Conservation (phyloP, 1,284 basidiomycete genomes). For the Amylostereum areolatum region DNA sequence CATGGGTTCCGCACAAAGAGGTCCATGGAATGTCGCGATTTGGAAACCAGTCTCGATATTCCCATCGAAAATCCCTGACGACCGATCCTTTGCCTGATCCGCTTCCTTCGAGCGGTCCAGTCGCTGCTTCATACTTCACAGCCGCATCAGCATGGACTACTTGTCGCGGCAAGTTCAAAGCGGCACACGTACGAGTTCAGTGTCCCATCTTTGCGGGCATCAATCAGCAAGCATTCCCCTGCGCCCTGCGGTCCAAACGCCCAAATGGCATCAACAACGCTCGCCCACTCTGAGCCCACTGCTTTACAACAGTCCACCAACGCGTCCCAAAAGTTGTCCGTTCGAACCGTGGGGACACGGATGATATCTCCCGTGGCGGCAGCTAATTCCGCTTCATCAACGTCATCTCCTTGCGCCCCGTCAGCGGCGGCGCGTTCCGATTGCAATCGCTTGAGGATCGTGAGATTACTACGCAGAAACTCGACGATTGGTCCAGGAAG, state of each 20-base stretch:
- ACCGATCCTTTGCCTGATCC: slow-evolving; percentile 17
- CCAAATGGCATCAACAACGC: slow-evolving; percentile 75
- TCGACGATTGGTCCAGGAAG: slow-evolving; percentile 63
- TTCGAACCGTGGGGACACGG: slow-evolving; percentile 56
- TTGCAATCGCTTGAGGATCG: slow-evolving; percentile 48
- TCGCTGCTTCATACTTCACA: slow-evolving; percentile 16
- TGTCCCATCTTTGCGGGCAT: slow-evolving; percentile 43
- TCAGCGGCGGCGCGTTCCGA: slow-evolving; percentile 37
- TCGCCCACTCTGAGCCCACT: slow-evolving; percentile 79
- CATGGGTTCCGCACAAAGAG: slow-evolving; percentile 92
- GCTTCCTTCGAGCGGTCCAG: slow-evolving; percentile 33
- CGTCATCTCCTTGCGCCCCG: slow-evolving; percentile 32
- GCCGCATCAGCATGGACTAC: background rate
- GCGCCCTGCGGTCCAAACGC: slow-evolving; percentile 87
- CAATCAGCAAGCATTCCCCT: slow-evolving; percentile 86
- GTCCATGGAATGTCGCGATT: slow-evolving; percentile 90
- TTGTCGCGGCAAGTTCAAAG: background rate
- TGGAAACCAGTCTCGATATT: slow-evolving; percentile 93
- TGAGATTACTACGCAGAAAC: slow-evolving; percentile 77
- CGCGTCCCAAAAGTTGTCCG: slow-evolving; percentile 79
- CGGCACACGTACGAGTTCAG: slow-evolving; percentile 40
- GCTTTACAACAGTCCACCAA: slow-evolving; percentile 62
- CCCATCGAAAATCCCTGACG: slow-evolving; percentile 62
- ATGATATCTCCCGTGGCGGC: slow-evolving; percentile 55
- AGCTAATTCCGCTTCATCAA: slow-evolving; percentile 27